Base-by-base conservation (phyloP, 2,329 filamentous ascomycete species). In the Fusarium oligoseptatum region DNA sequence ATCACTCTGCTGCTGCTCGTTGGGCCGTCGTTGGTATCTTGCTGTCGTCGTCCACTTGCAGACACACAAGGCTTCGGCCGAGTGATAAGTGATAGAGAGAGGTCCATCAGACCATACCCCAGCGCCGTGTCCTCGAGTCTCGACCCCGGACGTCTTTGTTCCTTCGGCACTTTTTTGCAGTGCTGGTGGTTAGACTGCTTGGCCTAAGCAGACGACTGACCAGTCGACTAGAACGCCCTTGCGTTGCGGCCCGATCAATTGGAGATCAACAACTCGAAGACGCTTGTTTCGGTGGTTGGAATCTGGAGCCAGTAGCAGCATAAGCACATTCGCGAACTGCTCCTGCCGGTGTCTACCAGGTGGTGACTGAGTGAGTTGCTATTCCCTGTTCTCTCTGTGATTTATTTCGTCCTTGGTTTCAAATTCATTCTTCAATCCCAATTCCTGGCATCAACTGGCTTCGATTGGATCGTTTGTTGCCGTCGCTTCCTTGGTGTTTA, bases 221-320 rank as follows among this genome's bases (percentile, higher is more conserved):
- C 20, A 55, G 52, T 64, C 52, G 56, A 72, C 37, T 14, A 67
- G 22, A 22, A 64, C 61, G 37, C 67, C 75, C 67, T 77, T 77
- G 68, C 70, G 64, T 77, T 69, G 60, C 73, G 62, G 73, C 61
- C 71, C 63, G 60, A 72, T 77, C 67, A 34, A 71, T 76, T 67
- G 36, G 62, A 75, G 60, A 71, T 65, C 68, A 61, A 62, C 52
- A 61, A 62, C 52, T 70, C 37, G 55, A 67, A 58, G 56, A 63
- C 72, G 64, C 57, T 71, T 74, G 71, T 71, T 45, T 73, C 52
- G 60, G 68, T 56, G 61, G 36, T 41, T 68, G 68, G 60, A 74
- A 64, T 71, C 62, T 63, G 56, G 37, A 71, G 34, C 45, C 15
- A 64, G 36, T 50, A 60, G 22, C 32, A 34, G 32, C 32, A 34